phyloP scores from a whole-genome alignment of 2,329 filamentous ascomycete genomes.

The Cladophialophora exuberans region DNA sequence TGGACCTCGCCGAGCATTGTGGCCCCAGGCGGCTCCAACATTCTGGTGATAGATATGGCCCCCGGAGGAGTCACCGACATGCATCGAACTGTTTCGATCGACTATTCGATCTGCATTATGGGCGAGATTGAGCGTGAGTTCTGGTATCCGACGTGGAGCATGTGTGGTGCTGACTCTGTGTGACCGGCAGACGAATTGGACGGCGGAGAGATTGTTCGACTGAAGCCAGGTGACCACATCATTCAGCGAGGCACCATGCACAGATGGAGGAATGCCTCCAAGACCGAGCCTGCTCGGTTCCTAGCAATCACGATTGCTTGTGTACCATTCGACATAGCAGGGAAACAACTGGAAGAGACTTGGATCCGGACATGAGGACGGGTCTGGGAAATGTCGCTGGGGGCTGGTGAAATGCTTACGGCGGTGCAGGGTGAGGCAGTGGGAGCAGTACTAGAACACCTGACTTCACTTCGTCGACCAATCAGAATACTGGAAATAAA shows the following conservation, averaged over 20 bases:
- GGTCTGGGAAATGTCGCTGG: too few species aligned
- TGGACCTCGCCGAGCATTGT: slow-evolving; percentile 25
- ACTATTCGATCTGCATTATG: slow-evolving; percentile 27
- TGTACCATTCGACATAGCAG: slow-evolving; percentile 28
- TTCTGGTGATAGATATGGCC: slow-evolving; percentile 26
- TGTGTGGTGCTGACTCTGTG: neutral
- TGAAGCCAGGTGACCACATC: slow-evolving; percentile 32
- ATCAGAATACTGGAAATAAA: too few species aligned
- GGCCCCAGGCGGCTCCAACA: slow-evolving; percentile 24
- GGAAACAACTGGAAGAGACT: slow-evolving; percentile 25
- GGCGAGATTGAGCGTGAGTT: slow-evolving; percentile 29
- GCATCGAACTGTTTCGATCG: slow-evolving; percentile 30
- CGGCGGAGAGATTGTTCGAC: slow-evolving; percentile 25
- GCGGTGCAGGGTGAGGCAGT: too few species aligned
- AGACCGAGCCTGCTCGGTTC: slow-evolving; percentile 25
- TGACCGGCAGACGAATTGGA: slow-evolving; percentile 18
- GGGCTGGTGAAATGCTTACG: too few species aligned
- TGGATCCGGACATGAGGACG: slow-evolving; percentile 2
- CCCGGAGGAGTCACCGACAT: slow-evolving; percentile 24
- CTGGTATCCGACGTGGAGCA: neutral
- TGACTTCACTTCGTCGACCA: too few species aligned
- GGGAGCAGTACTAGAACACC: too few species aligned
- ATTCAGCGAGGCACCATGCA: slow-evolving; percentile 32
- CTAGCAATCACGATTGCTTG: slow-evolving; percentile 24
- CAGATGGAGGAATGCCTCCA: slow-evolving; percentile 29